Percentiles rank a stretch among this genome's conserved stretches.
phyloP scores from a whole-genome alignment of 139 green algal genomes.

The Pleodorina starrii region DNA sequence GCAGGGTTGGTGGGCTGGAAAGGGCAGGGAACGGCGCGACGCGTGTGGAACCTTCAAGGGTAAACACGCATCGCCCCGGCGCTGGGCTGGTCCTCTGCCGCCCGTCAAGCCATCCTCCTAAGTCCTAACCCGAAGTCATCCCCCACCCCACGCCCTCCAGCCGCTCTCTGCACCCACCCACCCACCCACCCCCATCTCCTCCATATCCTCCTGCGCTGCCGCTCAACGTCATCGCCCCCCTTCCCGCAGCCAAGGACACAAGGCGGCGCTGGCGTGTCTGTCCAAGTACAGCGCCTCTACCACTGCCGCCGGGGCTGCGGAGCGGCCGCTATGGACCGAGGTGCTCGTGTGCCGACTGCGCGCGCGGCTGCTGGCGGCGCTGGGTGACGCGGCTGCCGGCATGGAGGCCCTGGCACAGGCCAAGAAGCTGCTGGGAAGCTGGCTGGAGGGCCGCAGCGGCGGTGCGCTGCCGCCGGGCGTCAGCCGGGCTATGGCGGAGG shows the following conservation, averaged over 20 bases:
- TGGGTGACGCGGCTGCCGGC: not conserved
- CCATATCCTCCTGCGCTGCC: not conserved
- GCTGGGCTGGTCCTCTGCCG: no score
- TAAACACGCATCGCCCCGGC: no score
- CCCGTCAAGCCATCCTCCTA: no score
- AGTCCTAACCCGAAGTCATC: no score
- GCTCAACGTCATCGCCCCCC: no score
- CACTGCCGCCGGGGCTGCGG: not conserved
- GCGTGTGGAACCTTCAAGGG: no score
- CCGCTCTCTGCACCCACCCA: no score
- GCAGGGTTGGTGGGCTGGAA: no score
- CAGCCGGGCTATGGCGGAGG: not conserved
- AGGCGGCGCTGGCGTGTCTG: slow-evolving; percentile 21
- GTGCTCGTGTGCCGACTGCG: slow-evolving; percentile 34
- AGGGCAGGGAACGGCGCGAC: no score
- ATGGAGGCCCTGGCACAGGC: slow-evolving; percentile 19
- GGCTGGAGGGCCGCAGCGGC: not conserved
- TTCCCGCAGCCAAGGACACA: not conserved
- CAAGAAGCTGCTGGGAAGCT: slow-evolving; percentile 28
- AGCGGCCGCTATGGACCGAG: slow-evolving; percentile 1
- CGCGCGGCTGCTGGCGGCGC: slow-evolving; percentile 17
- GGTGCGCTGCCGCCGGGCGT: not conserved
- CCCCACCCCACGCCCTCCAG: no score
- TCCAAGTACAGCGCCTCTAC: not conserved
- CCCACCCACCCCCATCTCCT: no score